Evolutionary conservation across 805 yeast genomes (phyloP).

Genomic region (Priceomyces carsonii): DNA sequence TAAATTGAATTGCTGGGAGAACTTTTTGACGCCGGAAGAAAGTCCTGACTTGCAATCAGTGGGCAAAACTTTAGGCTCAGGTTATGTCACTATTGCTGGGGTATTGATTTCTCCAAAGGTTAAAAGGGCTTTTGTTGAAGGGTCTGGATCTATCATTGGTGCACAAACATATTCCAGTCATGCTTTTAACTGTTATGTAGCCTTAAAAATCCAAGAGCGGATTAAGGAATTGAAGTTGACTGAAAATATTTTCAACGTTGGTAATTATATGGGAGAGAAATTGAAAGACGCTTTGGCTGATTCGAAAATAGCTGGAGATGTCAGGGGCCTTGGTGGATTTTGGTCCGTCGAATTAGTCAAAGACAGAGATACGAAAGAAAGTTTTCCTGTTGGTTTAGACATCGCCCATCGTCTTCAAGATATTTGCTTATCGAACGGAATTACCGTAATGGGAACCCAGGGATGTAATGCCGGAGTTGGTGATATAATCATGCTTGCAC

Average conservation of each 20-base stretch:
- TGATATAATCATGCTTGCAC: slow-evolving; percentile 49
- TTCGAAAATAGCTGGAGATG: slow-evolving; percentile 47
- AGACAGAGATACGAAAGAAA: slow-evolving; percentile 51
- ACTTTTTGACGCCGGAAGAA: slow-evolving; percentile 21
- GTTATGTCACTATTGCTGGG: slow-evolving; percentile 32
- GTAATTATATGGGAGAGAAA: slow-evolving; percentile 42
- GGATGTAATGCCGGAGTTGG: slow-evolving; percentile 39
- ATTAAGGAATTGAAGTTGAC: slow-evolving; percentile 36
- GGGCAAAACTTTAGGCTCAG: slow-evolving; percentile 33
- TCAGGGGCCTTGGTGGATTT: slow-evolving; percentile 65
- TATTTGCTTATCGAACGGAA: slow-evolving; percentile 45
- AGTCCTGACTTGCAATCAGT: slow-evolving; percentile 34
- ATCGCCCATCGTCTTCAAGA: slow-evolving; percentile 38
- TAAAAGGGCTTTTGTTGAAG: slow-evolving; percentile 18
- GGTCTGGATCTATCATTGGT: slow-evolving; percentile 21
- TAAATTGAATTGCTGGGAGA: slow-evolving; percentile 31
- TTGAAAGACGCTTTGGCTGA: slow-evolving; percentile 17
- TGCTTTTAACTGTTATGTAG: slow-evolving; percentile 28
- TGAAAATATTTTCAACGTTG: slow-evolving; percentile 42
- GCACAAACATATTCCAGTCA: slow-evolving; percentile 27
- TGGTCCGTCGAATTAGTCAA: slow-evolving; percentile 59
- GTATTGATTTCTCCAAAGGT: slow-evolving; percentile 29
- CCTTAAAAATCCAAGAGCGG: slow-evolving; percentile 26
- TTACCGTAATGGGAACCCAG: slow-evolving; percentile 47
- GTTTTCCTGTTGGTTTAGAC: slow-evolving; percentile 37